These are phyloP conservation scores for Rhynchosporium agropyri DNA, from an alignment of 2,329 filamentous ascomycete genomes.

Conservation along the genomic window DNA sequence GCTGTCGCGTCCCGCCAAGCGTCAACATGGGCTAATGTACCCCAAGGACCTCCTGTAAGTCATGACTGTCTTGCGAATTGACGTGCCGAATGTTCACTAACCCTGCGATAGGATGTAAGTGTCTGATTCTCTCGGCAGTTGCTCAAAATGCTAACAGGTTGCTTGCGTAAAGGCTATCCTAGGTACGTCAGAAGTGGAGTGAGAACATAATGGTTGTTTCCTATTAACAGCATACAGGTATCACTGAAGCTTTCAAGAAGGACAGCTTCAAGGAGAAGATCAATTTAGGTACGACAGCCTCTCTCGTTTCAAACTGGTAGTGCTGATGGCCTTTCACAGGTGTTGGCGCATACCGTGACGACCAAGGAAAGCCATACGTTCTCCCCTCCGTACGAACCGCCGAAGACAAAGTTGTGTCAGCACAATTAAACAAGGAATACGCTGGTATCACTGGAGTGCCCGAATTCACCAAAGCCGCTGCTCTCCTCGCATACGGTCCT, in stretches of 20 bases:
- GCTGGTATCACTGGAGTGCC: slow-evolving; percentile 96
- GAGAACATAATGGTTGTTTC: slow-evolving; percentile 26
- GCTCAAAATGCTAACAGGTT: slow-evolving; percentile 42
- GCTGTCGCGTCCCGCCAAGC: slow-evolving; percentile 37
- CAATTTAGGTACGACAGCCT: slow-evolving; percentile 74
- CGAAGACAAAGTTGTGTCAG: slow-evolving; percentile 81
- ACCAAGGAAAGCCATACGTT: slow-evolving; percentile 97
- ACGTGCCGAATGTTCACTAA: slow-evolving; percentile 24
- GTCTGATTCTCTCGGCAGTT: slow-evolving; percentile 28
- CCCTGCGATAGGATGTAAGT: slow-evolving; percentile 44
- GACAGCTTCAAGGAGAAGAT: slow-evolving; percentile 94
- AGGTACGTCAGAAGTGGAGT: slow-evolving; percentile 53
- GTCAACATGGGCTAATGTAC: slow-evolving; percentile 88
- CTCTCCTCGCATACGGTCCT: slow-evolving; percentile 84
- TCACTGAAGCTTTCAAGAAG: slow-evolving; percentile 99
- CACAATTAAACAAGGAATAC: slow-evolving; percentile 92
- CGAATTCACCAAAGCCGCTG: slow-evolving; percentile 90
- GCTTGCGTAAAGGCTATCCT: slow-evolving; percentile 67
- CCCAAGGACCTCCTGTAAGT: slow-evolving; percentile 91
- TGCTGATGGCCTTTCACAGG: slow-evolving; percentile 52
- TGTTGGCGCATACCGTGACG: slow-evolving; percentile 97
- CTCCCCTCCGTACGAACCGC: slow-evolving; percentile 89
- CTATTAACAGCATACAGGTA: slow-evolving; percentile 55
- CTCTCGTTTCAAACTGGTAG: slow-evolving; percentile 17
- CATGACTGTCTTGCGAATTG: slow-evolving; percentile 20